phyloP scores from a whole-genome alignment of 1,284 basidiomycete species.

The Nidula niveotomentosa region DNA sequence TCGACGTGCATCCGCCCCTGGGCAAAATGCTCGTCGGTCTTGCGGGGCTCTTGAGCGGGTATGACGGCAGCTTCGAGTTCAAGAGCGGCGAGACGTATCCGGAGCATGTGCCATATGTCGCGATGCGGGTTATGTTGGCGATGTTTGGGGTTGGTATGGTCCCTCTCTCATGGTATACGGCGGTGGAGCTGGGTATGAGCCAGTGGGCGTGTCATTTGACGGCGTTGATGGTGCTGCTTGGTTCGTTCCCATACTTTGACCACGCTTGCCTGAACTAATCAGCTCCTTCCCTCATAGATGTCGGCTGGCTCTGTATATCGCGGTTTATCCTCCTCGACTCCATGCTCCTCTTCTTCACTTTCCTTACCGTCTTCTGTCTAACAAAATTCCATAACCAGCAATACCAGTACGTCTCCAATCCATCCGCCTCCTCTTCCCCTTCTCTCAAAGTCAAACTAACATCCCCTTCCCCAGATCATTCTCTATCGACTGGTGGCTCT shows the following conservation, averaged over 20 bases:
- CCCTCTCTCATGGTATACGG: conserved; percentile 95
- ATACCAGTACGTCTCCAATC: conserved; percentile 61
- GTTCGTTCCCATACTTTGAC: conserved; percentile 42
- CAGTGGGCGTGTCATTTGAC: conserved; percentile 89
- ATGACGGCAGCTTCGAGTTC: conserved; percentile 93
- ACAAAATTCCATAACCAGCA: conserved; percentile 98
- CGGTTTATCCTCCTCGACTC: conserved; percentile 66
- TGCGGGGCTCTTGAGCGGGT: conserved; percentile 88
- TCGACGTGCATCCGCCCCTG: conserved; percentile 96
- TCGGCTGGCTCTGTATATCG: conserved; percentile 48
- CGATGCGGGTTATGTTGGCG: conserved; percentile 95
- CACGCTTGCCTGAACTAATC: background rate
- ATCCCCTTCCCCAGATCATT: conserved; percentile 63
- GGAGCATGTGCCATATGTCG: conserved; percentile 84
- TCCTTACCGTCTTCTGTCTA: conserved; percentile 93
- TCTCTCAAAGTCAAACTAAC: conserved; percentile 1
- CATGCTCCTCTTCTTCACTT: conserved; percentile 98
- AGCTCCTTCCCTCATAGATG: conserved; percentile 2
- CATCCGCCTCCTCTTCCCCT: background rate
- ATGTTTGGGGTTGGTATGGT: conserved; percentile 95
- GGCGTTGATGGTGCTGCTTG: conserved; percentile 90
- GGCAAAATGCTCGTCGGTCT: conserved; percentile 99
- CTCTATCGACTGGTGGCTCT: conserved; percentile 95
- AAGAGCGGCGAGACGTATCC: conserved; percentile 91
- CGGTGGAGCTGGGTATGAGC: conserved; percentile 94